Conservation (phyloP, 2,329 filamentous ascomycete species). For the Calcarisporium arbuscula region DNA sequence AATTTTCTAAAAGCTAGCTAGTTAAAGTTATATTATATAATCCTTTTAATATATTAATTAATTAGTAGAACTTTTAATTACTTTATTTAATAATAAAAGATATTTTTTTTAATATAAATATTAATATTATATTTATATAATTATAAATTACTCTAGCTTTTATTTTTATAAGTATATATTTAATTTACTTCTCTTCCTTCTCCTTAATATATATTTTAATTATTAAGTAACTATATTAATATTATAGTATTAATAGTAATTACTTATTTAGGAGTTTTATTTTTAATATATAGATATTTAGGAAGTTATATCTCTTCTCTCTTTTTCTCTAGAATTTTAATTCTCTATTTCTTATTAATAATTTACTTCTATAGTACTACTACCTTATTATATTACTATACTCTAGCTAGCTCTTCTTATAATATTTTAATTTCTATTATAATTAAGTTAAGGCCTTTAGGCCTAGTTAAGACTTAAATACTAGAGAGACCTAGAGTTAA, state of each 20-base stretch:
- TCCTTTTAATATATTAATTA: not conserved
- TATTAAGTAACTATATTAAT: not conserved
- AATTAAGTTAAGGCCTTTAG: no score
- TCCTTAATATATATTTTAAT: not conserved
- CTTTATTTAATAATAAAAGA: conserved; percentile 1
- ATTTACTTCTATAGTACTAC: no score
- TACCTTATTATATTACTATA: no score
- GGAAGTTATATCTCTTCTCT: not conserved
- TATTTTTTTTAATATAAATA: conserved; percentile 1
- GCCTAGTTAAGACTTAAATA: no score
- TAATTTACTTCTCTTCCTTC: no score
- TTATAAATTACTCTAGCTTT: no score
- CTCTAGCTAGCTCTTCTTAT: no score
- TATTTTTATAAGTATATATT: no score
- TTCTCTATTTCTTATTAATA: no score
- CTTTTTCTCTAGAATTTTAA: not conserved
- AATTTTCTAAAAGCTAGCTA: no score
- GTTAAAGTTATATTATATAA: conserved; percentile 1
- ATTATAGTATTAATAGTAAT: not conserved
- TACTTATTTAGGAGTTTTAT: not conserved
- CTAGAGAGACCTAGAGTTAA: no score
- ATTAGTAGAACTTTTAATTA: conserved; percentile 1
- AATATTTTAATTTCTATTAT: no score
- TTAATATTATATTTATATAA: conserved; percentile 3
- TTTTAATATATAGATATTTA: not conserved